phyloP scores from a whole-genome alignment of 1,284 basidiomycete genomes.

The Coniferiporia weirii region DNA sequence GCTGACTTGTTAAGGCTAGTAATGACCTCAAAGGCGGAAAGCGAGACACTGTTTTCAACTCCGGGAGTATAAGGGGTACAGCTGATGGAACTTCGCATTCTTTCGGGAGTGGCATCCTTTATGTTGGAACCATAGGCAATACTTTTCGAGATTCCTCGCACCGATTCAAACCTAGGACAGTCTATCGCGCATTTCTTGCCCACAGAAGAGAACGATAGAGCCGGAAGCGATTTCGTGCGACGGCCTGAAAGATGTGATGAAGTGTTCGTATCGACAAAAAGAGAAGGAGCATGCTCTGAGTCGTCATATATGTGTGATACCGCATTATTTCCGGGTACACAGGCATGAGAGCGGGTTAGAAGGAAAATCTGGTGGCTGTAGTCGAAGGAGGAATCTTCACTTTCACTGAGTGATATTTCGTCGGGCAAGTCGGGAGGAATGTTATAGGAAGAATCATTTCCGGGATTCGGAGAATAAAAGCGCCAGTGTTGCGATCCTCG shows the following conservation, averaged over 20 bases:
- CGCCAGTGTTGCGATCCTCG: conserved; percentile 4
- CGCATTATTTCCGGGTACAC: neutral
- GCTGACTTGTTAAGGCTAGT: conserved; percentile 1
- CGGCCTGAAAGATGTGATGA: neutral
- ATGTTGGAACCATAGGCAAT: neutral
- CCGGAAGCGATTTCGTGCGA: conserved; percentile 1
- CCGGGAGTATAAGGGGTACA: neutral
- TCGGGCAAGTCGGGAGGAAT: neutral
- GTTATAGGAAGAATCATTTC: neutral
- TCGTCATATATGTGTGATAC: neutral
- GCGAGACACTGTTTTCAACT: neutral
- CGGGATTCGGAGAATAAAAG: conserved; percentile 3
- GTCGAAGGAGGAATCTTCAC: conserved; percentile 1
- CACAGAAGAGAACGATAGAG: neutral
- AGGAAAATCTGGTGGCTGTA: conserved; percentile 1
- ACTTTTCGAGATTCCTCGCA: neutral
- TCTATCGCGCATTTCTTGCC: neutral
- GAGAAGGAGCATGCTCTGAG: neutral
- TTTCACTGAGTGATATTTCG: neutral
- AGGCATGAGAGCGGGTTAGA: neutral
- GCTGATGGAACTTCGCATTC: neutral
- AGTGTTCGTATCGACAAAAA: neutral
- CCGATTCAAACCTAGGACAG: neutral
- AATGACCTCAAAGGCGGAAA: conserved; percentile 1
- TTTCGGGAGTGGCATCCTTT: neutral